Evolutionary conservation across 148 eudicot genomes (phyloP), one percentile per base, ranked within the genome.

Genomic region (Nepenthes gracilis): DNA sequence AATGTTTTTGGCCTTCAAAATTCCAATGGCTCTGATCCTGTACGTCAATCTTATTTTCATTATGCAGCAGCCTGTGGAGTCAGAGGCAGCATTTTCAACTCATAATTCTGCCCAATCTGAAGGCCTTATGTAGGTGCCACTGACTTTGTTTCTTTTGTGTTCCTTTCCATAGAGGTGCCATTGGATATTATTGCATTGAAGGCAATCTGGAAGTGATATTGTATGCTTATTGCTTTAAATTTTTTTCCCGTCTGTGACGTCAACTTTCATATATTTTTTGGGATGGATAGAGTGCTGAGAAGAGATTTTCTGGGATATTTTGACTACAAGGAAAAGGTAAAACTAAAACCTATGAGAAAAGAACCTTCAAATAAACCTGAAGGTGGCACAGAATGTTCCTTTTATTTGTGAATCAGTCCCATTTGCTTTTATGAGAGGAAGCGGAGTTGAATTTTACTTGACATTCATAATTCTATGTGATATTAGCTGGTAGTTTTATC

Each of bases 311-410:
- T 43, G 58, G 23, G 23, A 64, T 58, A 48, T 53, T 70, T 23
- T 23, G 43, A 63, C 64, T 67, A 58, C 87, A 93, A 96, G 71
- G 92, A 74, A 55, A 81, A 79, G 74, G n/a, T 72, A 36, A 82
- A 74, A 68, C 33, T 77, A 77, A 78, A 69, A 61, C 55, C 80
- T 38, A 64, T 71, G 47, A 71, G 47, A 57, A 79, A 76, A 48
- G 81, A 50, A 53, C 72, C 73, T 6, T 33, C 67, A 48, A 60
- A 59, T 68, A 85, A 78, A 67, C 51, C 67, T 35, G 96, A 84
- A 65, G 87, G 72, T 51, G 71, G 73, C 53, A 47, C 59, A 45
- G 77, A 84, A 66, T 70, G 80, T 48, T 93, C 98, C 91, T 88
- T 60, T 54, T 23, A 45, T 14, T 43, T 33, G 9, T 38, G 35